These are phyloP conservation scores for Cyanodermella asteris DNA, from an alignment of 2,329 filamentous ascomycete genomes.

Conservation along the genomic window DNA sequence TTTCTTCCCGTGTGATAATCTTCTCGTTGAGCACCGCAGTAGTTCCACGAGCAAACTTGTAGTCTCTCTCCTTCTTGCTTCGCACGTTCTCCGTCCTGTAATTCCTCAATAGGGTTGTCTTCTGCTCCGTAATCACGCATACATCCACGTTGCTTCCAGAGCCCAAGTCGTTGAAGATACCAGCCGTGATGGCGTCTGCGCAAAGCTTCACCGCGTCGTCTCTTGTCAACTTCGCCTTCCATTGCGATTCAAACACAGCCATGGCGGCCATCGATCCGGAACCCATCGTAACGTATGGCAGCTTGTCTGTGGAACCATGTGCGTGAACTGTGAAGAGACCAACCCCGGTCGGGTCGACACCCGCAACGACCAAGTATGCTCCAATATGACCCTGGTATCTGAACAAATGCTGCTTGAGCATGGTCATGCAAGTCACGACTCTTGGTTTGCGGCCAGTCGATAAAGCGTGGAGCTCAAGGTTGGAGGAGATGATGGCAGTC, in stretches of 20 bases:
- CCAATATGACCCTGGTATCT: constrained; percentile 94
- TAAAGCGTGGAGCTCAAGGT: constrained; percentile 90
- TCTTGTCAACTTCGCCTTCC: constrained; percentile 56
- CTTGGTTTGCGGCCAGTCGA: constrained; percentile 91
- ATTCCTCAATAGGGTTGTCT: constrained; percentile 83
- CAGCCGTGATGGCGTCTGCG: constrained; percentile 73
- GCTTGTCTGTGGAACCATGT: constrained; percentile 94
- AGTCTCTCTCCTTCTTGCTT: constrained; percentile 77
- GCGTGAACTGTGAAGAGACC: constrained; percentile 97
- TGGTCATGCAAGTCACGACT: constrained; percentile 97
- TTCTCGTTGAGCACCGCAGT: constrained; percentile 92
- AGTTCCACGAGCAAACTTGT: constrained; percentile 76
- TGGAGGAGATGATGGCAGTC: constrained; percentile 91
- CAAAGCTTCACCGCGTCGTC: constrained; percentile 68
- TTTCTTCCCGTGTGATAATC: constrained; percentile 80
- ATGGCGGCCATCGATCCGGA: constrained; percentile 90
- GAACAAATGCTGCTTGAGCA: constrained; percentile 99
- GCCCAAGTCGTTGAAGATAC: constrained; percentile 97
- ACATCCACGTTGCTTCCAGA: constrained; percentile 96
- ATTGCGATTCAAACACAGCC: constrained; percentile 92
- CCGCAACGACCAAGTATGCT: constrained; percentile 90
- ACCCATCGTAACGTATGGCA: constrained; percentile 98
- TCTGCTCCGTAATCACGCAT: constrained; percentile 82
- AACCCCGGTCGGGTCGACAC: constrained; percentile 83
- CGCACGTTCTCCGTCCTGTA: constrained; percentile 85